Conservation (phyloP, 345 rosid genomes). For the Camelina neglecta region DNA sequence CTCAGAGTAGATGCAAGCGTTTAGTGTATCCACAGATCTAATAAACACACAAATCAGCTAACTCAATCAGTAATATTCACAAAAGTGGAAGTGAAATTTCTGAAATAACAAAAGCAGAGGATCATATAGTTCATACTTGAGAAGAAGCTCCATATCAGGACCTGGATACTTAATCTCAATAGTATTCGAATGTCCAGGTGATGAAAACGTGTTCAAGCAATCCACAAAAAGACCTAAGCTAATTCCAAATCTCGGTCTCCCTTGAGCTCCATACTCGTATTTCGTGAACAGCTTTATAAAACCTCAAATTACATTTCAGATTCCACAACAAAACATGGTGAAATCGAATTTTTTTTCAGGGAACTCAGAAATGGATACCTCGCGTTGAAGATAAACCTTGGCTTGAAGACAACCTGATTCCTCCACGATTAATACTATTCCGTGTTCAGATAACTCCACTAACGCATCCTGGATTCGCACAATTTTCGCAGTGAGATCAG, state of each 20-base stretch:
- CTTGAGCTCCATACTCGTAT: conserved; percentile 71
- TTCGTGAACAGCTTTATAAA: conserved; percentile 64
- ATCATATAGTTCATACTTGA: conserved; percentile 59
- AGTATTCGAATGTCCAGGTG: conserved; percentile 68
- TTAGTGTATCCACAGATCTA: conserved; percentile 76
- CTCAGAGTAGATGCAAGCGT: conserved; percentile 88
- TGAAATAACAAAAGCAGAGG: not conserved
- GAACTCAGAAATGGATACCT: conserved; percentile 50
- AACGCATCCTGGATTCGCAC: conserved; percentile 66
- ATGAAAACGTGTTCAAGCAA: conserved; percentile 89
- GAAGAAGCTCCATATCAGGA: conserved; percentile 94
- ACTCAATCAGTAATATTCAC: no score
- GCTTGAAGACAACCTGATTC: conserved; percentile 94
- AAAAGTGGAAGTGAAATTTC: not conserved
- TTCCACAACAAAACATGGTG: not conserved
- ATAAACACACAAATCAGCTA: conserved; percentile 27
- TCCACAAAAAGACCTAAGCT: conserved; percentile 88
- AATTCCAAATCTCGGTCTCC: conserved; percentile 82
- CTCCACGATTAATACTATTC: conserved; percentile 79
- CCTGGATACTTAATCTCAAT: conserved; percentile 92
- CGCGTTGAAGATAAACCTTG: conserved; percentile 90
- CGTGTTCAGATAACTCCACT: conserved; percentile 84
- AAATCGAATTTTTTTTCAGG: not conserved
- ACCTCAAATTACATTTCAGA: not conserved
- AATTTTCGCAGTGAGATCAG: not conserved